Percentiles rank a stretch among this genome's conserved stretches.
These are phyloP conservation scores for Volvox carteri DNA, from an alignment of 163 green algal species.

Conservation along the genomic window DNA sequence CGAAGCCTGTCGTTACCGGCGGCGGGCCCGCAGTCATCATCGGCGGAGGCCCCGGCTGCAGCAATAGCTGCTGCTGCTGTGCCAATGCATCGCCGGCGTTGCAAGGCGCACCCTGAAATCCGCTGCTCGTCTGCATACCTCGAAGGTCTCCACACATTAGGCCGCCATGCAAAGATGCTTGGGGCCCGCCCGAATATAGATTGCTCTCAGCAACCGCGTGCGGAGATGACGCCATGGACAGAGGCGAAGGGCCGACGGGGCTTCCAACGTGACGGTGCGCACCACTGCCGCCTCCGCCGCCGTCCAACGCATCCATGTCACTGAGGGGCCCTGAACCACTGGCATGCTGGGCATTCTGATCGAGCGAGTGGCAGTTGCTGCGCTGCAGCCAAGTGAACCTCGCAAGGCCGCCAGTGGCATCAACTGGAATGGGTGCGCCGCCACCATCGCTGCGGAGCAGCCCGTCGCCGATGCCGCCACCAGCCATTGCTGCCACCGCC, in stretches of 20 bases:
- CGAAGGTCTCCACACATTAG: neutral
- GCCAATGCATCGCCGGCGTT: neutral
- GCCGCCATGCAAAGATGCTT: conserved; percentile 8
- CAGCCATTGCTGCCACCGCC: neutral
- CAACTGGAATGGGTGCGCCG: neutral
- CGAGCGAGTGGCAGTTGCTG: neutral
- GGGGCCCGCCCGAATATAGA: neutral
- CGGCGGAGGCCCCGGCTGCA: neutral
- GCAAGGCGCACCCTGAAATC: neutral
- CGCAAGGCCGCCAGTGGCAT: neutral
- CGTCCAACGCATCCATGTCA: neutral
- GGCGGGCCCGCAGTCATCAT: neutral
- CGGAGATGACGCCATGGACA: neutral
- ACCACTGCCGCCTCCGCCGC: neutral
- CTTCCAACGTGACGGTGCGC: neutral
- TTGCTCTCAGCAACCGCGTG: neutral
- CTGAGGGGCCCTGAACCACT: neutral
- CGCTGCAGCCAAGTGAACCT: neutral
- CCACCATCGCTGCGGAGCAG: conserved; percentile 1
- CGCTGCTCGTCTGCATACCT: neutral
- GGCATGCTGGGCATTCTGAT: neutral
- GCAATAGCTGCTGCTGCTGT: conserved; percentile 3
- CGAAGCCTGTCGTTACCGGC: conserved; percentile 38
- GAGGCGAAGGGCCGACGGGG: neutral
- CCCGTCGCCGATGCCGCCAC: neutral